Evolutionary conservation across 2,329 filamentous ascomycete species (phyloP), one percentile per base, ranked within the genome.

Genomic region (Lasiodiplodia sp.): DNA sequence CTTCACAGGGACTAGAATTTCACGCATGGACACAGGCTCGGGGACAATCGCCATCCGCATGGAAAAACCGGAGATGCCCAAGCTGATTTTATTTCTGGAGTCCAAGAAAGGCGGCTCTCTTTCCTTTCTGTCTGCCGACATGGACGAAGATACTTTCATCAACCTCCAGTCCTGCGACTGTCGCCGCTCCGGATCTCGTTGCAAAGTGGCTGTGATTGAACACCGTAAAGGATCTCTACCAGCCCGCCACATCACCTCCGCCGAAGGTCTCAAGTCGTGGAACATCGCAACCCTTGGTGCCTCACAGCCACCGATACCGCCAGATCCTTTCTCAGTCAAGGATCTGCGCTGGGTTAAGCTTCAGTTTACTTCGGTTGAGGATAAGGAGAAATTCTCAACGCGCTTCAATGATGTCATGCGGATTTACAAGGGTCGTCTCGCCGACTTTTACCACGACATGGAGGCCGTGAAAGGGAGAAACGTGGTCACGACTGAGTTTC

Each of bases 81-180:
- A 68, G 14, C 37, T 72, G 4, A 65, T 72, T 5, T 23, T 72
- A 3, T 72, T 71, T 56, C 70, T 72, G 38, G 68, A 72, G 49
- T 49, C 60, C n/a, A 65, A 65, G 5, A 51, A 66, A 7, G 69
- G 62, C 21, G 58, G 58, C 7, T 57, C 56, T n/a, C 63, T 72
- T 6, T 72, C 70, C 5, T 72, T 70, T 51, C 55, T 72, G 1
- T 58, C 63, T 12, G 52, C 71, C 23, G 68, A 68, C 21, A 65
- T 72, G 23, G 69, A 71, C 38, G 67, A 72, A 44, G 52, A 55
- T 12, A 71, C 65, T 14, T 66, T 63, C 34, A 67, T 72, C 52
- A 70, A 72, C 53, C 55, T 55, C 8, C 62, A 70, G 10, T 53
- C 67, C 47, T 72, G 71, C 56, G 66, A 68, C 12, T 72, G 71